Evolutionary conservation across 805 yeast genomes (phyloP).

Genomic region (Spathaspora sp.): DNA sequence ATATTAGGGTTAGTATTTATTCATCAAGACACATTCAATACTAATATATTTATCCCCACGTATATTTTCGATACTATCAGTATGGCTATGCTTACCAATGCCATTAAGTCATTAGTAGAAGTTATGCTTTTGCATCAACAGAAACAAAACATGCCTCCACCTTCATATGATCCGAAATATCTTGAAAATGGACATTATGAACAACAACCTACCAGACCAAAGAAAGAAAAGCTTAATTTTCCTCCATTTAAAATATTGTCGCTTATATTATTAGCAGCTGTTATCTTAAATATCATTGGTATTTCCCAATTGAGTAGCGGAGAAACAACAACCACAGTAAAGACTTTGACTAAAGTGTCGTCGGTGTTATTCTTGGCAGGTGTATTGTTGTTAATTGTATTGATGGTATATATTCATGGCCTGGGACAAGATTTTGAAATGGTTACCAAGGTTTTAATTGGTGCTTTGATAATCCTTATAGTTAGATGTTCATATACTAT

Average conservation of each 20-base stretch:
- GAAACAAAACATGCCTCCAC: not conserved
- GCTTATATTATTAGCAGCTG: slow-evolving; percentile 8
- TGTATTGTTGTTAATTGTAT: slow-evolving; percentile 5
- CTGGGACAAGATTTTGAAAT: not conserved
- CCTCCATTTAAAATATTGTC: slow-evolving; percentile 10
- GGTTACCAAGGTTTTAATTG: slow-evolving; percentile 5
- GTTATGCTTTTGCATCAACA: slow-evolving; percentile 2
- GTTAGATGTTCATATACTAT: slow-evolving; percentile 12
- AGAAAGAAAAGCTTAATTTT: slow-evolving; percentile 3
- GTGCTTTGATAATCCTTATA: slow-evolving; percentile 6
- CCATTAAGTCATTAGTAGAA: slow-evolving; percentile 9
- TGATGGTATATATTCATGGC: not conserved
- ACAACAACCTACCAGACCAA: too few species aligned
- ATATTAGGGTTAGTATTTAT: slow-evolving; percentile 10
- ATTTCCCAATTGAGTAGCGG: slow-evolving; percentile 3
- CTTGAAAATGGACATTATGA: not conserved
- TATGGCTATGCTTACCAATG: slow-evolving; percentile 11
- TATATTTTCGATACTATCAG: slow-evolving; percentile 13
- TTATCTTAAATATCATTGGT: slow-evolving; percentile 10
- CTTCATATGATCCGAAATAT: not conserved
- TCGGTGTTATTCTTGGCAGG: slow-evolving; percentile 11
- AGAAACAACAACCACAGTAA: not conserved
- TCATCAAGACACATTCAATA: slow-evolving; percentile 3
- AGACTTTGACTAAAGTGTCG: slow-evolving; percentile 7
- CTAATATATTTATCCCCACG: slow-evolving; percentile 10